These are phyloP conservation scores for Diaporthe citri DNA, from an alignment of 2,329 filamentous ascomycete genomes.

Conservation along the genomic window DNA sequence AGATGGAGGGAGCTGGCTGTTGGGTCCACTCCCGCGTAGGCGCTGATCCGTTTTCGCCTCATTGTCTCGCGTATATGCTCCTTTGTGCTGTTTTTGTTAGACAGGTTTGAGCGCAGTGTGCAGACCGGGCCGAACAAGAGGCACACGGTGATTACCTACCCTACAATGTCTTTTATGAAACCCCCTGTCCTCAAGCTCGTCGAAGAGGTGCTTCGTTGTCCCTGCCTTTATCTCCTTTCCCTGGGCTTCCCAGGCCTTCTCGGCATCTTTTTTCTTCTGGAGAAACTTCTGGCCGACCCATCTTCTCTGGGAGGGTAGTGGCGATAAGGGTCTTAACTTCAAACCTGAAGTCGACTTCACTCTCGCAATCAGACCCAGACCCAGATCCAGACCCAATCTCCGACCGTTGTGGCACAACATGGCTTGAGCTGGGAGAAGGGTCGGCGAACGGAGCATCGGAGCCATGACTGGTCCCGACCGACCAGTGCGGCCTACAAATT, in stretches of 20 bases:
- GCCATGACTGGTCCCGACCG: slow-evolving; percentile 45
- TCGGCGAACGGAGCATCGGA: slow-evolving; percentile 44
- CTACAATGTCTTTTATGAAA: slow-evolving; percentile 79
- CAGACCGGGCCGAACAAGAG: not conserved
- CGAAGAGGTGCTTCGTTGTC: slow-evolving; percentile 67
- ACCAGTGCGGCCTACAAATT: not conserved
- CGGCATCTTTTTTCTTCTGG: slow-evolving; percentile 57
- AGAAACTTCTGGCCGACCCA: slow-evolving; percentile 57
- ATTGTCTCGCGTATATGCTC: slow-evolving; percentile 73
- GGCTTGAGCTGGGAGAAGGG: slow-evolving; percentile 40
- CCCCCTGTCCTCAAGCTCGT: slow-evolving; percentile 79
- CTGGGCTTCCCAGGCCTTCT: slow-evolving; percentile 61
- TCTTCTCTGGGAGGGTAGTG: slow-evolving; percentile 46
- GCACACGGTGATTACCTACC: slow-evolving; percentile 62
- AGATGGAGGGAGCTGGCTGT: slow-evolving; percentile 84
- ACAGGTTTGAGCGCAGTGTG: not conserved
- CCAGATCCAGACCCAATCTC: not conserved
- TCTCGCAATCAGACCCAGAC: not conserved
- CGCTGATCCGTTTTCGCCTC: slow-evolving; percentile 74
- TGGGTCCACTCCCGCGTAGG: slow-evolving; percentile 86
- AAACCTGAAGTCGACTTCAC: not conserved
- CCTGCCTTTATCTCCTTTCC: slow-evolving; percentile 64
- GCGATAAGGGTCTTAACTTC: not conserved
- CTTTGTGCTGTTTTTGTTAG: slow-evolving; percentile 38
- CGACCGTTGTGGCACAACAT: slow-evolving; percentile 32